Percentiles rank a stretch among this genome's conserved stretches.
These are phyloP conservation scores for Suillus weaverae DNA, from an alignment of 768 basidiomycete genomes.

Conservation along the genomic window DNA sequence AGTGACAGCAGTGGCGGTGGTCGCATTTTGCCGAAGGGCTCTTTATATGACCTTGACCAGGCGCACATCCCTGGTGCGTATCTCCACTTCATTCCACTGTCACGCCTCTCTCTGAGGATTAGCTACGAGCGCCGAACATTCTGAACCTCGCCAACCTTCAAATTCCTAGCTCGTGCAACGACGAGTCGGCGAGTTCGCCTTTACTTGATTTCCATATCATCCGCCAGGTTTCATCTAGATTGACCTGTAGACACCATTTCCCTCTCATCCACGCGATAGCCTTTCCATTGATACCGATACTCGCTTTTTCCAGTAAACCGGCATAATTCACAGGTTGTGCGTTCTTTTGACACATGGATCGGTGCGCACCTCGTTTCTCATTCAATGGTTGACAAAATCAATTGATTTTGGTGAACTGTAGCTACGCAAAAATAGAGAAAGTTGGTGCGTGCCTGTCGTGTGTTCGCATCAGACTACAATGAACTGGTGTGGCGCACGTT, in stretches of 20 bases:
- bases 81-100: conserved; percentile 8
- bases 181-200: conserved; percentile 14
- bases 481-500: conserved; percentile 19
- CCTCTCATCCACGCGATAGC: conserved; percentile 4
- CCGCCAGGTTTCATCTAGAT: conserved; percentile 1
- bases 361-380: conserved; percentile 24
- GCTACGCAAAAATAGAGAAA: conserved; percentile 98
- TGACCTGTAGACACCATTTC: neutral
- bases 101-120: conserved; percentile 18
- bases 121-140: conserved; percentile 8
- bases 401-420: conserved; percentile 38
- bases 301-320: conserved; percentile 5
- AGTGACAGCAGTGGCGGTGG: conserved; percentile 15
- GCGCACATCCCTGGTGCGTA: conserved; percentile 6
- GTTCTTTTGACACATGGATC: conserved; percentile 28
- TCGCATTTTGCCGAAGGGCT: conserved; percentile 15
- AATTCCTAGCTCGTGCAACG: conserved; percentile 1
- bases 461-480: conserved; percentile 13
- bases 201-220: conserved; percentile 5
- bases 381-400: conserved; percentile 14
- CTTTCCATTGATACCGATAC: conserved; percentile 6
- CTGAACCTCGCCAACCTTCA: conserved; percentile 16
- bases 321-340: neutral
- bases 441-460: conserved; percentile 68
- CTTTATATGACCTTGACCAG: conserved; percentile 5